A percentile compares a stretch with the other conserved stretches of the same genome.
phyloP scores from a whole-genome alignment of 2,329 filamentous ascomycete genomes.

The Neoarthrinium moseri region DNA sequence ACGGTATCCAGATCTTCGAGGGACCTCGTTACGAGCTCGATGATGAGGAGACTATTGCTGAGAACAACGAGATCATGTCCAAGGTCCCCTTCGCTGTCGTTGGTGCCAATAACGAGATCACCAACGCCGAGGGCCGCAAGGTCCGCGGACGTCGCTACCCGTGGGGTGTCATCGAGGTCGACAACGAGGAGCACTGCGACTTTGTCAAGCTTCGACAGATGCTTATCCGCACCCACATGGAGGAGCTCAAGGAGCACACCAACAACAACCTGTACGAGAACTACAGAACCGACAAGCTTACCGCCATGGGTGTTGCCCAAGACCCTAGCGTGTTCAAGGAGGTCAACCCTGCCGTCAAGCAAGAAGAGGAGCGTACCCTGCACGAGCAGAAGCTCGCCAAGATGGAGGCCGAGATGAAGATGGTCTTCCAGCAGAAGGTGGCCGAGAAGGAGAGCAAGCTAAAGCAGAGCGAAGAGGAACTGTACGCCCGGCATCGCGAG shows the following conservation, averaged over 20 bases:
- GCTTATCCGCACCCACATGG: constrained; percentile 99
- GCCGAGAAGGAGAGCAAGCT: constrained; percentile 99
- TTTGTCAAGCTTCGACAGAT: constrained; percentile 99
- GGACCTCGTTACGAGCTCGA: constrained; percentile 97
- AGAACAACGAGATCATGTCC: constrained; percentile 99
- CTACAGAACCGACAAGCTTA: constrained; percentile 99
- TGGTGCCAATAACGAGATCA: constrained; percentile 93
- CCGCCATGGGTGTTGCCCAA: constrained; percentile 96
- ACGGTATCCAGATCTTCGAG: constrained; percentile 98
- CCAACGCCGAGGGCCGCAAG: constrained; percentile 86
- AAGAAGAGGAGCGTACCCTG: constrained; percentile 95
- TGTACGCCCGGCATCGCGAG: constrained; percentile 96
- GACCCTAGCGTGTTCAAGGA: constrained; percentile 99
- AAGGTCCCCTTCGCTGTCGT: constrained; percentile 99
- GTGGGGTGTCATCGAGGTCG: constrained; percentile 98
- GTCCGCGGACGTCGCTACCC: constrained; percentile 95
- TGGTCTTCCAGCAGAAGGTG: constrained; percentile 99
- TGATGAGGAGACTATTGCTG: constrained; percentile 98
- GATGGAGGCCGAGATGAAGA: constrained; percentile 99
- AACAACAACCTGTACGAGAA: constrained; percentile 99
- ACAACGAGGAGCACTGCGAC: constrained; percentile 99
- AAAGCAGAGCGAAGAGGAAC: constrained; percentile 98
- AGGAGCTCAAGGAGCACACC: constrained; percentile 99
- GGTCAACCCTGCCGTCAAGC: constrained; percentile 99
- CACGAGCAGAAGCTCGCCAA: constrained; percentile 99